Evolutionary conservation across 805 yeast genomes (phyloP), one percentile per base, ranked within the genome.

Genomic region (Torulaspora delbrueckii): DNA sequence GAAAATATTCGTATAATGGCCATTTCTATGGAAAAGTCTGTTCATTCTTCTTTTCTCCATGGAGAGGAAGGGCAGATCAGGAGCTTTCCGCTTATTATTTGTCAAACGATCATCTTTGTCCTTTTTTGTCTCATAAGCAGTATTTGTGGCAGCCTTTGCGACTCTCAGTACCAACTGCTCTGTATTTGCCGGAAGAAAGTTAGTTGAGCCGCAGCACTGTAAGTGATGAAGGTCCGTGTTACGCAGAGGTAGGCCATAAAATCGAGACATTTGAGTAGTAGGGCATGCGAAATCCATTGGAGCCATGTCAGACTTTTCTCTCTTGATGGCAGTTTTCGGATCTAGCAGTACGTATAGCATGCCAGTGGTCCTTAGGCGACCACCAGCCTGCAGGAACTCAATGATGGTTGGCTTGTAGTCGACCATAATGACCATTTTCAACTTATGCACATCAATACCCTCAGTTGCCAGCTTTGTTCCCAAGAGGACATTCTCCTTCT

Each of bases 351-450:
- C 27, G 30, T 24, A 23, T 7, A 36, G 16, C 16, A 23, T 23
- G 19, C 39, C 39, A 23, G 18, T 3, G 18, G 39, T 10, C 13
- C 30, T n/a, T 22, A 37, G 32, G 24, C 14, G n/a, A 8, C 40
- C 40, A 13, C 33, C 40, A 18, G 40, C 40, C 40, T 27, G 24
- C 22, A 37, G 10, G 25, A 37, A 37, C 18, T 37, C 40, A 19
- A 37, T 13, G 25, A 37, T 18, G 8, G 10, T 16, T 12, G 32
- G 40, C 40, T n/a, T 14, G 32, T 16, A 37, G 33, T 37, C 41
- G 18, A 37, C n/a, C 13, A 27, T 27, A n/a, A 37, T 37, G 34
- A 27, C 41, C 41, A 27, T 16, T 27, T 23, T 37, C 16, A 37
- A 13, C 16, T 19, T 22, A 16, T 14, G 26, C 12, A 37, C 33